Evolutionary conservation across 306 rosid genomes (phyloP).

Genomic region (Datisca glomerata): DNA sequence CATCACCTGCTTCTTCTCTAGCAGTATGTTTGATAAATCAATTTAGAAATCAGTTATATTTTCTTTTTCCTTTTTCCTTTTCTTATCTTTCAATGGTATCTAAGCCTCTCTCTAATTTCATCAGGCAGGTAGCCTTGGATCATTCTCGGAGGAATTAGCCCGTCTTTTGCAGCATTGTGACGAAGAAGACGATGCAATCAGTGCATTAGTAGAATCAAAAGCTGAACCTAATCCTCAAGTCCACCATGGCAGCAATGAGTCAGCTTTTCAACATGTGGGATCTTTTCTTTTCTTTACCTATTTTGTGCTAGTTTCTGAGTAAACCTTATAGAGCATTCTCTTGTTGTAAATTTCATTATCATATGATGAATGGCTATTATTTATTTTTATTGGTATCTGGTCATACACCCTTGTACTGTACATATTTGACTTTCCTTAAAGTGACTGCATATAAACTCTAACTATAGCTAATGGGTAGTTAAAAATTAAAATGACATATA

Average conservation of each 20-base stretch:
- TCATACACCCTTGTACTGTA: too few relatives aligned
- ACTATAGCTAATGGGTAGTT: too few relatives aligned
- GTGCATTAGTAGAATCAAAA: slow-evolving; percentile 68
- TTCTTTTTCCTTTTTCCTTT: not conserved
- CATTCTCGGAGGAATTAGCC: slow-evolving; percentile 81
- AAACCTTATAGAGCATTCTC: too few relatives aligned
- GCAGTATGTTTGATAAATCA: not conserved
- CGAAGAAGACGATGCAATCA: slow-evolving; percentile 95
- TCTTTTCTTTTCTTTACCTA: slow-evolving; percentile 1
- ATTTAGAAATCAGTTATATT: not conserved
- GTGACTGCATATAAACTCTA: too few relatives aligned
- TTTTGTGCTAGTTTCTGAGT: too few relatives aligned
- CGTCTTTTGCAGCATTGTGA: slow-evolving; percentile 75
- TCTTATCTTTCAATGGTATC: not conserved
- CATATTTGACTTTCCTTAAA: too few relatives aligned
- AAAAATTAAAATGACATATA: too few relatives aligned
- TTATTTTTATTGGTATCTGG: too few relatives aligned
- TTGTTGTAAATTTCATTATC: too few relatives aligned
- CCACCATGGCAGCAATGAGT: slow-evolving; percentile 38
- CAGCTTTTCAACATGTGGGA: slow-evolving; percentile 45
- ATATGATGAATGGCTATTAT: too few relatives aligned
- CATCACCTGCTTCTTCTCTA: slow-evolving; percentile 86
- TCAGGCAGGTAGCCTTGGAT: slow-evolving; percentile 88
- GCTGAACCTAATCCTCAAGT: slow-evolving; percentile 66
- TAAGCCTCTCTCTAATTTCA: slow-evolving; percentile 7